Evolutionary conservation across 2,329 filamentous ascomycete genomes (phyloP), one percentile per base, ranked within the genome.

Genomic region (Fusarium sp.): DNA sequence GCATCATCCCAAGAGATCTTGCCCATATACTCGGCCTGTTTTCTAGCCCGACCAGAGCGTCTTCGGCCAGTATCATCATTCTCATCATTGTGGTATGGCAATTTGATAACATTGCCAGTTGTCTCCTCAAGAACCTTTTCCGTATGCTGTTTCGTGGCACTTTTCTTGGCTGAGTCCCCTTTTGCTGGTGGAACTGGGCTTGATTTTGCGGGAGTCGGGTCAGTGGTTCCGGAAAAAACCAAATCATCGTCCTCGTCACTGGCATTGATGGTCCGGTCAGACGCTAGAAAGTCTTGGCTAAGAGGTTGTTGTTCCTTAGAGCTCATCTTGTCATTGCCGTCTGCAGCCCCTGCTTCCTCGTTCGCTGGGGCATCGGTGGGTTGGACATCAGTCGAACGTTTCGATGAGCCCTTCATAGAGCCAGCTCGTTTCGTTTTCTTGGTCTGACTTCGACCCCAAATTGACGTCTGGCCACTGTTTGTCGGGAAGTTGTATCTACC

Each of bases 401-500:
- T 72, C 13, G 49, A 54, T 2, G 46, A 43, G 5, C 28, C 40
- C 36, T 70, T 72, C 66, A 71, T 72, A n/a, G 57, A 62, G 22
- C 69, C 69, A 55, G 31, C 64, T n/a, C 43, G 68, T 31, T 72
- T 70, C 22, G 58, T 69, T 42, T 45, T 57, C 19, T 50, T 59
- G 31, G 40, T 19, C 58, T 52, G 62, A n/a, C 64, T 64, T 2
- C 75, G 69, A 14, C 76, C 75, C 78, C 79, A 80, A 34, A 80
- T 79, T 5, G 79, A 80, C n/a, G 55, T 73, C 26, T 74, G 39
- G 2, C 74, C 72, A 28, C 69, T 73, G 63, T 79, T 68, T 21
- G 72, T 67, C 22, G 79, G 74, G 65, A 76, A 73, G n/a, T 78
- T 58, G 64, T 79, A 77, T 73, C 77, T 72, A 67, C 79, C 71